phyloP scores from a whole-genome alignment of 2,329 filamentous ascomycete genomes.

The Calonectria naviculata region DNA sequence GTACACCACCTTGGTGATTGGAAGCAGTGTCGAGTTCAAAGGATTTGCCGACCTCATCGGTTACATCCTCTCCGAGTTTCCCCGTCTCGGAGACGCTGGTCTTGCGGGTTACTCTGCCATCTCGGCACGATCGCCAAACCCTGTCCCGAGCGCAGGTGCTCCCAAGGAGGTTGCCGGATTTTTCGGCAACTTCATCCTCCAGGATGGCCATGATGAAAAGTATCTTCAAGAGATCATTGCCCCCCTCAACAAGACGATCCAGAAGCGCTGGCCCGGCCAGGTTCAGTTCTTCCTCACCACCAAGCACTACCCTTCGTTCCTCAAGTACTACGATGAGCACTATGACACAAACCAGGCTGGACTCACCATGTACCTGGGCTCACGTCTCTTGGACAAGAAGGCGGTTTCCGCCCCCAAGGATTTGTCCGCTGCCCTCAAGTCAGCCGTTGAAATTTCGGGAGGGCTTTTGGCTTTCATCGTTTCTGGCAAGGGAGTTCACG shows the following conservation, averaged over 20 bases:
- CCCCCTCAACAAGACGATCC: constrained; percentile 51
- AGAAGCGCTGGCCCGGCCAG: constrained; percentile 48
- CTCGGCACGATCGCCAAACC: constrained; percentile 46
- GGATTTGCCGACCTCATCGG: constrained; percentile 59
- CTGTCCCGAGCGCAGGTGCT: constrained; percentile 46
- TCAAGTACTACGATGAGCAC: constrained; percentile 50
- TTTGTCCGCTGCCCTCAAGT: constrained; percentile 40
- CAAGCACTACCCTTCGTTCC: constrained; percentile 46
- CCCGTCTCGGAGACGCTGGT: constrained; percentile 60
- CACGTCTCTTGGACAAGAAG: constrained; percentile 54
- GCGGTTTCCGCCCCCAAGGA: constrained; percentile 41
- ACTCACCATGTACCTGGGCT: constrained; percentile 50
- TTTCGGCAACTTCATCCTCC: constrained; percentile 46
- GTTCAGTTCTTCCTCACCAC: constrained; percentile 29
- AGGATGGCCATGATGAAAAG: constrained; percentile 46
- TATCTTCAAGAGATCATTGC: constrained; percentile 44
- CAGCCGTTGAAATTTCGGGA: constrained; percentile 42
- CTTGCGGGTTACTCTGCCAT: constrained; percentile 62
- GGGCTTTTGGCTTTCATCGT: constrained; percentile 52
- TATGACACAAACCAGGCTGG: constrained; percentile 51
- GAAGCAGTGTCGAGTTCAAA: constrained; percentile 41
- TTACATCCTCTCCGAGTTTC: constrained; percentile 58
- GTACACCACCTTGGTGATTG: constrained; percentile 33
- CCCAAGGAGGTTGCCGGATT: constrained; percentile 49
- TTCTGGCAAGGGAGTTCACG: constrained; percentile 54